These are phyloP conservation scores for Globisporangium cylindrosporum DNA, from an alignment of 352 stramenopile genomes.

Conservation along the genomic window DNA sequence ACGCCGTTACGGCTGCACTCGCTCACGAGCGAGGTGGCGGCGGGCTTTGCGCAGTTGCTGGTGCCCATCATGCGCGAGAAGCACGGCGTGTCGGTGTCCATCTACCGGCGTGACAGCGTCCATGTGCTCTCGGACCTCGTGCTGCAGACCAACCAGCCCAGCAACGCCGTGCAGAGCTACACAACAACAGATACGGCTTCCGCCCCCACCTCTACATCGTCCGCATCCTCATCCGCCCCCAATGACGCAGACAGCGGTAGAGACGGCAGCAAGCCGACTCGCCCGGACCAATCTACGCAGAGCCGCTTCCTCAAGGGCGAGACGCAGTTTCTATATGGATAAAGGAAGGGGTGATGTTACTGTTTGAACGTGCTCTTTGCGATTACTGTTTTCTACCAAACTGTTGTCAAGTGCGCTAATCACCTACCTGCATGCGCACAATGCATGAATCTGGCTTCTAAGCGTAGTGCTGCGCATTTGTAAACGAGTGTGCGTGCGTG, in stretches of 20 bases:
- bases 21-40: conserved; percentile 51
- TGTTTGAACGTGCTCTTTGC: not conserved
- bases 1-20: conserved; percentile 40
- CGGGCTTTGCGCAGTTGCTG: conserved; percentile 63
- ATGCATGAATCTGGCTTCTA: not conserved
- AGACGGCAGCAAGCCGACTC: conserved; percentile 4
- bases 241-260: conserved; percentile 10
- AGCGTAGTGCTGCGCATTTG: not conserved
- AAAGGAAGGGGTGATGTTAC: conserved; percentile 11
- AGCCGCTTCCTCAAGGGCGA: conserved; percentile 46
- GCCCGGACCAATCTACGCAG: conserved; percentile 14
- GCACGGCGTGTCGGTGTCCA: conserved; percentile 57
- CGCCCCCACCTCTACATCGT: not conserved
- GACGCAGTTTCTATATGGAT: conserved; percentile 49
- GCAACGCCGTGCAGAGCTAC: conserved; percentile 25
- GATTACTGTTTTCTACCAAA: no score
- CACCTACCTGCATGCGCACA: not conserved
- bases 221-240: not conserved
- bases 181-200: conserved; percentile 10
- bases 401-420: no score
- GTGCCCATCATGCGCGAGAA: conserved; percentile 65
- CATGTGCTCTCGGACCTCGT: conserved; percentile 63
- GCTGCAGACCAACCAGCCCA: conserved; percentile 34
- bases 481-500: not conserved
- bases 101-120: conserved; percentile 54